phyloP scores from a whole-genome alignment of 495 filamentous ascomycete genomes.

The Penicillium paxilli region DNA sequence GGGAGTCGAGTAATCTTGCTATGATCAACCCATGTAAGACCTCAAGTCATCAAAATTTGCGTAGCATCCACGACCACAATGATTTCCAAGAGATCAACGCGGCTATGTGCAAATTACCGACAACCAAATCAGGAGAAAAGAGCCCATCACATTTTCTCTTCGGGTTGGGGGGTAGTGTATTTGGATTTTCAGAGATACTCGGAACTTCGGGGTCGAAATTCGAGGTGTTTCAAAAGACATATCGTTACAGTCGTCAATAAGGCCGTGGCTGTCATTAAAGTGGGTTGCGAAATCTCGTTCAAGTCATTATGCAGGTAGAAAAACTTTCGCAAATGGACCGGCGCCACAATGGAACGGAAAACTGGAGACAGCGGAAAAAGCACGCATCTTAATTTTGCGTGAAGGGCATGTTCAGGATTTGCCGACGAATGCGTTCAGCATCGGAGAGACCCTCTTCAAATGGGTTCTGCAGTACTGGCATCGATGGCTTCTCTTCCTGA shows the following conservation, averaged over 20 bases:
- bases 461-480: conserved; percentile 33
- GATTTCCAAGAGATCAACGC: neutral
- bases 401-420: conserved; percentile 44
- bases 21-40: neutral
- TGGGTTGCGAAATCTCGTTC: conserved; percentile 29
- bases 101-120: neutral
- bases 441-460: conserved; percentile 44
- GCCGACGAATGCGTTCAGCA: conserved; percentile 48
- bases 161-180: conserved; percentile 11
- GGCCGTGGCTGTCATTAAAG: conserved; percentile 41
- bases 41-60: neutral
- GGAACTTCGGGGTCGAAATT: conserved; percentile 5
- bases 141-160: conserved; percentile 30
- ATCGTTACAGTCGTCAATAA: conserved; percentile 44
- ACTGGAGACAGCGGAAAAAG: conserved; percentile 8
- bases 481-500: conserved; percentile 14
- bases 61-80: neutral
- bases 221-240: conserved; percentile 17
- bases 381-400: conserved; percentile 29
- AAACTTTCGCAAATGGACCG: conserved; percentile 19
- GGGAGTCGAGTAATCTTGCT: neutral
- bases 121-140: conserved; percentile 12
- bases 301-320: conserved; percentile 30
- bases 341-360: conserved; percentile 18
- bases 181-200: conserved; percentile 6